Evolutionary conservation across 768 basidiomycete species (phyloP).

Genomic region (Brasilioporus rufonigricans): DNA sequence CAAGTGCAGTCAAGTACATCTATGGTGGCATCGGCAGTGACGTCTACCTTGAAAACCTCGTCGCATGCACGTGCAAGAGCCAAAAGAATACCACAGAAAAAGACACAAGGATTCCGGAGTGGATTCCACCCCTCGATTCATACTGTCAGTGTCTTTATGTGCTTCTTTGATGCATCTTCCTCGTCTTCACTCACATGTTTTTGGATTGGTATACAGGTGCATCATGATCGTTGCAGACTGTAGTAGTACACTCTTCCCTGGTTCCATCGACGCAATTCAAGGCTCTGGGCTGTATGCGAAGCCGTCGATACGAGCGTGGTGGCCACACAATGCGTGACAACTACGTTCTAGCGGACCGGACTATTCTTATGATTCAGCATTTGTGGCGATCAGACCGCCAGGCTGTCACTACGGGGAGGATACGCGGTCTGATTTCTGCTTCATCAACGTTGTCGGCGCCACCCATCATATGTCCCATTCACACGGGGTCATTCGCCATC

Average conservation of each 20-base stretch:
- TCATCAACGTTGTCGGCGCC: slow-evolving; percentile 85
- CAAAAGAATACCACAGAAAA: slow-evolving; percentile 58
- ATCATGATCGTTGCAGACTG: too few relatives aligned
- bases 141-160: slow-evolving; percentile 56
- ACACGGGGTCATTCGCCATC: neutral
- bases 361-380: slow-evolving; percentile 46
- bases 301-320: slow-evolving; percentile 71
- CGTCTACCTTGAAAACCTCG: slow-evolving; percentile 62
- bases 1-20: too few relatives aligned
- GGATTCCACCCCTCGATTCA: slow-evolving; percentile 73
- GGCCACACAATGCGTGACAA: slow-evolving; percentile 16
- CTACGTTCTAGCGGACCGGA: slow-evolving; percentile 2
- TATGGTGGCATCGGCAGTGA: too few relatives aligned
- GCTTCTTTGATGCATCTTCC: neutral
- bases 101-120: slow-evolving; percentile 73
- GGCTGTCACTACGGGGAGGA: slow-evolving; percentile 95
- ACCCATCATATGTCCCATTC: slow-evolving; percentile 67
- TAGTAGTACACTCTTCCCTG: slow-evolving; percentile 66
- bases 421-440: slow-evolving; percentile 90
- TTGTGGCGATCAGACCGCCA: slow-evolving; percentile 85
- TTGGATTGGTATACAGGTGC: neutral
- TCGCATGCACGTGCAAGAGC: slow-evolving; percentile 58
- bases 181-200: too few relatives aligned
- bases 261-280: slow-evolving; percentile 72
- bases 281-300: slow-evolving; percentile 85